phyloP scores from a whole-genome alignment of 2,329 filamentous ascomycete species.

The Capronia coronata region DNA sequence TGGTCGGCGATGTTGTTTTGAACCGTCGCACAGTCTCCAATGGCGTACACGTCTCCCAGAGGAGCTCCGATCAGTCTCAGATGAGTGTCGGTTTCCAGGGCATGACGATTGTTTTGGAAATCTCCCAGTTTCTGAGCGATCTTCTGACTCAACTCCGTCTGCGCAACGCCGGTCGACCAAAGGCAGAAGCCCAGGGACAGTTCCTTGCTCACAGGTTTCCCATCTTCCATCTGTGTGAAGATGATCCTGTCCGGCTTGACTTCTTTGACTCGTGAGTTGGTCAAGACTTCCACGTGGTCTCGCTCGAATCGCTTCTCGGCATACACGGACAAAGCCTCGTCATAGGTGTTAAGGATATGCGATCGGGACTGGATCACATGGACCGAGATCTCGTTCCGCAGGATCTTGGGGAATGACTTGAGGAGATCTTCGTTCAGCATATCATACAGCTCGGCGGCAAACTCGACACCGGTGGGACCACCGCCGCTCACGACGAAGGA shows the following conservation, averaged over 20 bases:
- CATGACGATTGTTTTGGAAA: constrained; percentile 77
- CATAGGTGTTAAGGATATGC: constrained; percentile 97
- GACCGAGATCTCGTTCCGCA: constrained; percentile 97
- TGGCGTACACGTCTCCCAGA: constrained; percentile 88
- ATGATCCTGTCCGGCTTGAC: constrained; percentile 76
- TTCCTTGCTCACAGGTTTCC: constrained; percentile 75
- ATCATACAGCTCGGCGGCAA: constrained; percentile 92
- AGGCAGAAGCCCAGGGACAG: constrained; percentile 93
- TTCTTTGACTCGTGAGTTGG: constrained; percentile 88
- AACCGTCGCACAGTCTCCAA: constrained; percentile 92
- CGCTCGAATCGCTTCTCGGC: constrained; percentile 86
- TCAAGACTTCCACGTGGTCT: constrained; percentile 84
- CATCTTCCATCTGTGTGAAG: constrained; percentile 77
- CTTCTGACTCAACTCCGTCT: constrained; percentile 70
- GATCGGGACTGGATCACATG: constrained; percentile 91
- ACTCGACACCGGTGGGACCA: constrained; percentile 93
- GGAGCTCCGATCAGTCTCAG: constrained; percentile 83
- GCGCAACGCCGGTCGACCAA: constrained; percentile 93
- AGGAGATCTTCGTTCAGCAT: constrained; percentile 91
- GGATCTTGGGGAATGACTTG: constrained; percentile 72
- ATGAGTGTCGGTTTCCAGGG: constrained; percentile 90
- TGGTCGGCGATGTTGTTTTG: constrained; percentile 96
- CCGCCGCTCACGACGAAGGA: constrained; percentile 96
- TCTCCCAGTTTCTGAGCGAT: constrained; percentile 70
- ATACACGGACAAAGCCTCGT: constrained; percentile 86